Conservation (phyloP, 2,329 filamentous ascomycete species). For the Coniochaeta sp. region DNA sequence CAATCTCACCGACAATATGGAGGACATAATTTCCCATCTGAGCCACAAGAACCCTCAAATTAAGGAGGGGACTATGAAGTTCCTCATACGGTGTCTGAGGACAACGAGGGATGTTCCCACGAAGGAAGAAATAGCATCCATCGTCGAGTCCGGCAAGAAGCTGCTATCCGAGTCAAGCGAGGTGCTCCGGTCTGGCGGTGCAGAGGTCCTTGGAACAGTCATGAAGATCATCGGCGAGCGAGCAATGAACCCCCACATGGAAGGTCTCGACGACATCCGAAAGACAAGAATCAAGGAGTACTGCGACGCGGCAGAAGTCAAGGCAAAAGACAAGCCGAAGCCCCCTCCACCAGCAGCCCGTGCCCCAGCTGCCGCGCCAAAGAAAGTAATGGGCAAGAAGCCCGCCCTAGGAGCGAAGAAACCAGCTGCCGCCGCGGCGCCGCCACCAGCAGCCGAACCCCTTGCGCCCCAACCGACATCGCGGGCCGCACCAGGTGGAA, state of each 20-base stretch:
- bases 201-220: slow-evolving; percentile 84
- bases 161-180: slow-evolving; percentile 85
- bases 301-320: slow-evolving; percentile 74
- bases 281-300: slow-evolving; percentile 96
- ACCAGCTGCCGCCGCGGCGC: slow-evolving; percentile 29
- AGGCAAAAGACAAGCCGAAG: slow-evolving; percentile 89
- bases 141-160: slow-evolving; percentile 87
- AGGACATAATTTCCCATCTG: slow-evolving; percentile 79
- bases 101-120: slow-evolving; percentile 77
- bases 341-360: slow-evolving; percentile 56
- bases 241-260: slow-evolving; percentile 86
- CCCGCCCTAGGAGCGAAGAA: slow-evolving; percentile 37
- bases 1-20: slow-evolving; percentile 75
- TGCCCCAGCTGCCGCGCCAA: slow-evolving; percentile 36
- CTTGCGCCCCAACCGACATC: slow-evolving; percentile 52
- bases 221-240: slow-evolving; percentile 99
- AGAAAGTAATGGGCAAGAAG: slow-evolving; percentile 45
- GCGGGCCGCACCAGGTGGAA: slow-evolving; percentile 39
- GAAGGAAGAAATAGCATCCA: slow-evolving; percentile 74
- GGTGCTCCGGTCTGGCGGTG: slow-evolving; percentile 77
- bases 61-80: slow-evolving; percentile 91
- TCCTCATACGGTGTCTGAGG: slow-evolving; percentile 80
- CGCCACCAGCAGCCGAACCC: slow-evolving; percentile 43
- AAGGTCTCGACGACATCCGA: slow-evolving; percentile 89
- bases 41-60: slow-evolving; percentile 96